phyloP scores from a whole-genome alignment of 139 green algal genomes.

The Chlamydomonas incerta region DNA sequence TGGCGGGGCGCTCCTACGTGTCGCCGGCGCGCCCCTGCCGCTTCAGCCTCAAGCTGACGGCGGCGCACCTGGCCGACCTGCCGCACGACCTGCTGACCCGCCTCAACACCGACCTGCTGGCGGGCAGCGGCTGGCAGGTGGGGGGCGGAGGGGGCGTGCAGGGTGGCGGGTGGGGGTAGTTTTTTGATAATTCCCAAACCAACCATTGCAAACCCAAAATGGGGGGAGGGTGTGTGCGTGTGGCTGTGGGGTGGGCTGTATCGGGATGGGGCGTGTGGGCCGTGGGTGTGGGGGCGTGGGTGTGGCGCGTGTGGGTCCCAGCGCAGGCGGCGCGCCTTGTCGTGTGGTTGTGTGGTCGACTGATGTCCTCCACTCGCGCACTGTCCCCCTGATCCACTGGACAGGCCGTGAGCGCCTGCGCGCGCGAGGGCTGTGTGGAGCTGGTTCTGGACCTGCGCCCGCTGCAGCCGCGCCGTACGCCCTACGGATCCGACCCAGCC shows the following conservation, averaged over 20 bases:
- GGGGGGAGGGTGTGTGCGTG: no score
- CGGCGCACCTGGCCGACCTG: constrained; percentile 25
- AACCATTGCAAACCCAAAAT: neutral
- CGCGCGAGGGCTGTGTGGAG: constrained; percentile 30
- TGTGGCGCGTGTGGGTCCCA: no score
- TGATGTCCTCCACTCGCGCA: no score
- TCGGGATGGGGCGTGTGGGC: no score
- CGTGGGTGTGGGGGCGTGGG: no score
- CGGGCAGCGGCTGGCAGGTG: constrained; percentile 23
- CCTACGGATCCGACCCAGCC: neutral
- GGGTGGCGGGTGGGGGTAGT: neutral
- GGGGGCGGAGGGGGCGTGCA: neutral
- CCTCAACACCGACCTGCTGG: neutral
- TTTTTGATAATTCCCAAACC: neutral
- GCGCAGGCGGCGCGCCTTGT: no score
- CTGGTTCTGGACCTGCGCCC: constrained; percentile 29
- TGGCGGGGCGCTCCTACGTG: neutral
- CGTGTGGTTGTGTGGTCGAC: no score
- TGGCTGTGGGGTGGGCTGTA: no score
- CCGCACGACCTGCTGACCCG: neutral
- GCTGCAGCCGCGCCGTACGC: neutral
- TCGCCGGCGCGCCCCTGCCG: constrained; percentile 18
- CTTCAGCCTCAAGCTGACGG: constrained; percentile 10
- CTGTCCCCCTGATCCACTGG: neutral
- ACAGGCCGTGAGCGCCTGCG: constrained; percentile 6